phyloP scores from a whole-genome alignment of 2,329 filamentous ascomycete genomes.

The Colletotrichum incanum region DNA sequence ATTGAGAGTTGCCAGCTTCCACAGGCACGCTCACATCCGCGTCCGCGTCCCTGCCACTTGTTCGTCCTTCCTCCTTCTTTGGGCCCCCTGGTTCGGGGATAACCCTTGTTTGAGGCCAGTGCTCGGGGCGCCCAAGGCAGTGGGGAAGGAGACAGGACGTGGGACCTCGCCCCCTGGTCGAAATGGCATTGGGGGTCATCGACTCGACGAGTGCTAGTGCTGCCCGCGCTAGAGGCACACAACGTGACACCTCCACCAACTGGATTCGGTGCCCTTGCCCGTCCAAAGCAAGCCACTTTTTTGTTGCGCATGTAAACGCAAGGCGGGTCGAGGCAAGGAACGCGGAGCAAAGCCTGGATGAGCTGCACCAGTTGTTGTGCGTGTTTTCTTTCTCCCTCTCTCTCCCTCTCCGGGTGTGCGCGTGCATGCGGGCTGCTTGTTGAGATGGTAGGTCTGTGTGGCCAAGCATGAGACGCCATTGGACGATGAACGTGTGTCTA shows the following conservation, averaged over 20 bases:
- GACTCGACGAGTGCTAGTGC: background rate
- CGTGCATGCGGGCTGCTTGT: background rate
- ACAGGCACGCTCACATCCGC: background rate
- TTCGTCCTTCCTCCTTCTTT: constrained; percentile 22
- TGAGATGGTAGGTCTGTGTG: constrained; percentile 17
- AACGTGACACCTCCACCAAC: constrained; percentile 32
- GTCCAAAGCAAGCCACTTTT: constrained; percentile 27
- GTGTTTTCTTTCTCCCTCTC: background rate
- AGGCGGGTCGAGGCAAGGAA: background rate
- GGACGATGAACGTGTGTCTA: constrained; percentile 20
- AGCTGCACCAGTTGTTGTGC: background rate
- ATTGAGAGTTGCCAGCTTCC: background rate
- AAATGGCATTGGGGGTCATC: constrained; percentile 17
- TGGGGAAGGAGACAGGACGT: constrained; percentile 27
- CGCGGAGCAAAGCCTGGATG: constrained; percentile 16
- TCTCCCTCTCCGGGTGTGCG: background rate
- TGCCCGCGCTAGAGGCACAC: constrained; percentile 11
- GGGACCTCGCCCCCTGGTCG: constrained; percentile 1
- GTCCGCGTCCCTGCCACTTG: constrained; percentile 9
- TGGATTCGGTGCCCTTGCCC: constrained; percentile 28
- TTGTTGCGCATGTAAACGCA: background rate
- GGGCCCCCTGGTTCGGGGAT: constrained; percentile 25
- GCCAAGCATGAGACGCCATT: constrained; percentile 21
- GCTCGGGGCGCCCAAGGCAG: constrained; percentile 25
- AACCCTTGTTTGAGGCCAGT: constrained; percentile 40